phyloP scores from a whole-genome alignment of 768 basidiomycete species.

The Mycena filopes region DNA sequence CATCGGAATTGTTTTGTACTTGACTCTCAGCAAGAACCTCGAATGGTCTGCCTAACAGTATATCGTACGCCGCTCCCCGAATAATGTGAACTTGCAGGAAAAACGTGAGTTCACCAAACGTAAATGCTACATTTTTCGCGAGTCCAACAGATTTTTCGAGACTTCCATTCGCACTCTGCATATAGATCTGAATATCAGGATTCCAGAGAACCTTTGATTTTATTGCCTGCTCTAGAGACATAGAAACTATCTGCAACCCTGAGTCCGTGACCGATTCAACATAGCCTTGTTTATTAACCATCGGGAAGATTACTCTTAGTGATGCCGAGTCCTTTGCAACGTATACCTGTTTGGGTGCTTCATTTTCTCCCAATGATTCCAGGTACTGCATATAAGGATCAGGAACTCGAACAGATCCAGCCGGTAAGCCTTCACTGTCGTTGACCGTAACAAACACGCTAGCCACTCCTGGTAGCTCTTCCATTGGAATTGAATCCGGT shows the following conservation, averaged over 20 bases:
- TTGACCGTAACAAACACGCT: background rate
- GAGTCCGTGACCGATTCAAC: constrained; percentile 39
- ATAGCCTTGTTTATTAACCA: background rate
- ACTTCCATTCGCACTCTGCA: constrained; percentile 41
- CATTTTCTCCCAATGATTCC: background rate
- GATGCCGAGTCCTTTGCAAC: background rate
- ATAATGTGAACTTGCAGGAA: constrained; percentile 45
- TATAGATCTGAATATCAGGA: constrained; percentile 33
- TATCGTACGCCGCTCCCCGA: constrained; percentile 35
- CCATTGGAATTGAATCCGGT: background rate
- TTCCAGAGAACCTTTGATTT: constrained; percentile 29
- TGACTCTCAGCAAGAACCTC: constrained; percentile 35
- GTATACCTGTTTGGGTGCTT: background rate
- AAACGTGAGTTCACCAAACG: constrained; percentile 33
- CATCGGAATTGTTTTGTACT: too few species aligned
- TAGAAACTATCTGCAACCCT: constrained; percentile 43
- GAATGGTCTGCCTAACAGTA: constrained; percentile 44
- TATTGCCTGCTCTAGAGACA: constrained; percentile 30
- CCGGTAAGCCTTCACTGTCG: background rate
- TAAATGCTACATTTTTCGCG: too few species aligned
- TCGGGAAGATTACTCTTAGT: background rate
- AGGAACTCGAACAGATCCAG: background rate
- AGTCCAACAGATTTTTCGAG: constrained; percentile 38
- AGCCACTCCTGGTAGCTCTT: background rate
- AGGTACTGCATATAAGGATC: background rate